Percentiles rank a stretch among this genome's conserved stretches.
These are phyloP conservation scores for Centaurea solstitialis DNA, from an alignment of 129 eudicot genomes.

Conservation along the genomic window DNA sequence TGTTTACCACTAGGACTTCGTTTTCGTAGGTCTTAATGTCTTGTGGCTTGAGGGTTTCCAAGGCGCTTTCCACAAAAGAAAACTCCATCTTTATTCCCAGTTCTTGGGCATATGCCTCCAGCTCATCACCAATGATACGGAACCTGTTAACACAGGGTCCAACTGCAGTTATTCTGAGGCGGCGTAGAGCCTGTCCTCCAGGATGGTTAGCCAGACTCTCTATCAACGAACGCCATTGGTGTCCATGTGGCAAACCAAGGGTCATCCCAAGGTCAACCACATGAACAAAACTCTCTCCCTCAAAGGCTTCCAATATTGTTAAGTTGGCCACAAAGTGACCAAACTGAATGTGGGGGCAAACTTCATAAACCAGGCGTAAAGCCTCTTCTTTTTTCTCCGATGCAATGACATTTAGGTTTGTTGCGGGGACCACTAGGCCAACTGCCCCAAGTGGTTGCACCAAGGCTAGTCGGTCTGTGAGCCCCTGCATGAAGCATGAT, in stretches of 20 bases:
- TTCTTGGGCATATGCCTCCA: conserved; percentile 36
- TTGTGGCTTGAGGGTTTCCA: conserved; percentile 42
- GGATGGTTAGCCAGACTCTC: conserved; percentile 41
- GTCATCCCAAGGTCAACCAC: conserved; percentile 57
- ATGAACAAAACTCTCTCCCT: conserved; percentile 64
- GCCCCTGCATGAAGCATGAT: conserved; percentile 52
- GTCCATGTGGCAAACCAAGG: conserved; percentile 52
- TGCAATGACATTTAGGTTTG: conserved; percentile 19
- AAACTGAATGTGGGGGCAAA: conserved; percentile 51
- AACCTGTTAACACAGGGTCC: conserved; percentile 32
- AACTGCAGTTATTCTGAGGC: conserved; percentile 44
- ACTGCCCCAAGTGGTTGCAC: conserved; percentile 54
- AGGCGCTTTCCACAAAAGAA: conserved; percentile 40
- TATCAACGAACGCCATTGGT: conserved; percentile 48
- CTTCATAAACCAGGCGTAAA: conserved; percentile 38
- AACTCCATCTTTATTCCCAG: conserved; percentile 38
- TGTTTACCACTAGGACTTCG: conserved; percentile 46
- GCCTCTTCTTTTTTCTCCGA: conserved; percentile 44
- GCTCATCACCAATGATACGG: conserved; percentile 40
- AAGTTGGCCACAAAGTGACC: conserved; percentile 50
- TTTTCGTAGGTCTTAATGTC: conserved; percentile 35
- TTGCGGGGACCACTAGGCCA: conserved; percentile 25
- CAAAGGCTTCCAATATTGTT: conserved; percentile 60
- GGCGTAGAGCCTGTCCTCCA: conserved; percentile 25
- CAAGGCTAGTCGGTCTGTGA: conserved; percentile 41